A percentile compares a stretch with the other conserved stretches of the same genome.
phyloP scores from a whole-genome alignment of 192 early-diverging fungal genomes.

The Pilaira anomala region DNA sequence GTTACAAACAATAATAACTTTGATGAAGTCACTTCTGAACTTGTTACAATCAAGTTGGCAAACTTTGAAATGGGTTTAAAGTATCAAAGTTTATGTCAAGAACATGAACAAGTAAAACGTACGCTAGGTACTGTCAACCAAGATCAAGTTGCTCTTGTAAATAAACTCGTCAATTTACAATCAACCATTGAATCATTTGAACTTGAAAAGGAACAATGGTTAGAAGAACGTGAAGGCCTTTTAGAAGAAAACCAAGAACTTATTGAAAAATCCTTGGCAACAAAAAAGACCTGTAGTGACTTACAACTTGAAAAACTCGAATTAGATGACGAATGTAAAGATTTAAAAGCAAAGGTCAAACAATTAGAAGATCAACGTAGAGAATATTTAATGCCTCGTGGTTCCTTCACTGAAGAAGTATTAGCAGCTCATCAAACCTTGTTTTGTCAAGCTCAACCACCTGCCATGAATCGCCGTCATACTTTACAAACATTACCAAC shows the following conservation, averaged over 20 bases:
- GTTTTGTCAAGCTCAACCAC: background rate
- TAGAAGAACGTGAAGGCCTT: conserved; percentile 22
- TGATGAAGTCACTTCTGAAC: conserved; percentile 31
- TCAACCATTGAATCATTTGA: conserved; percentile 30
- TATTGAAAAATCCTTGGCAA: conserved; percentile 20
- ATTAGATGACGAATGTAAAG: conserved; percentile 17
- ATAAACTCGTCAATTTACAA: conserved; percentile 32
- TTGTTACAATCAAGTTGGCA: conserved; percentile 36
- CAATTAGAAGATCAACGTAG: conserved; percentile 30
- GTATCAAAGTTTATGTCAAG: conserved; percentile 34
- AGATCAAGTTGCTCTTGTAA: conserved; percentile 21
- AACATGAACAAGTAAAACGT: conserved; percentile 24
- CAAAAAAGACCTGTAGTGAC: conserved; percentile 35
- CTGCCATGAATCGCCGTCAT: conserved; percentile 27
- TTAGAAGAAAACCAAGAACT: conserved; percentile 25
- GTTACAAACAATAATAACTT: background rate
- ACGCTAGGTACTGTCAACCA: conserved; percentile 22
- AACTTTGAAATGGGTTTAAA: conserved; percentile 44
- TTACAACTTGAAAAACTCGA: conserved; percentile 36
- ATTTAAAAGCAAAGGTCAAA: conserved; percentile 8
- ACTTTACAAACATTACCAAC: conserved; percentile 25
- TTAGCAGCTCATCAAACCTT: conserved; percentile 26
- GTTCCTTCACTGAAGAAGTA: conserved; percentile 30
- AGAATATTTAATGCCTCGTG: conserved; percentile 30
- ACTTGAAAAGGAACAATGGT: conserved; percentile 29